Evolutionary conservation across 768 basidiomycete genomes (phyloP).

Genomic region (Pluteus cervinus): DNA sequence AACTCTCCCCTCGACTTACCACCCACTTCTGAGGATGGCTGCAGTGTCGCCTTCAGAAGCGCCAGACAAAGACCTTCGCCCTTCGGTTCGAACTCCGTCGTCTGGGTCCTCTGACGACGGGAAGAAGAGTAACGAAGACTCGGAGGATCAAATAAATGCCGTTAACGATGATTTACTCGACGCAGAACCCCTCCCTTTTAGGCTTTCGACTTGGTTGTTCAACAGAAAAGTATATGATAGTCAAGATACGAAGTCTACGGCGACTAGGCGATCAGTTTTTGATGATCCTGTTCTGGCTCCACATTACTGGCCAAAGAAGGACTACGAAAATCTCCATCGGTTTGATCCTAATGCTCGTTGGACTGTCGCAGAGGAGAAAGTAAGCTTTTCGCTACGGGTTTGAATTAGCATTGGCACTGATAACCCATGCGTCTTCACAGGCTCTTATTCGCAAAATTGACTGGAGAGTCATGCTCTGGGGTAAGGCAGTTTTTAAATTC

Average conservation of each 20-base stretch:
- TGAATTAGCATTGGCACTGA: not conserved
- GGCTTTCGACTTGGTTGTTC: conserved; percentile 27
- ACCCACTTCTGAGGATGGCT: too few relatives aligned
- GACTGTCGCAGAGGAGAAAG: conserved; percentile 53
- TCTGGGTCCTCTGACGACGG: too few relatives aligned
- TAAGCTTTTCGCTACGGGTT: conserved; percentile 15
- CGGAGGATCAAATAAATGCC: too few relatives aligned
- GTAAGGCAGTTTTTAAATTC: conserved; percentile 8
- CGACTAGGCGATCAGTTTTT: conserved; percentile 47
- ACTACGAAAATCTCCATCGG: conserved; percentile 51
- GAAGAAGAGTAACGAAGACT: too few relatives aligned
- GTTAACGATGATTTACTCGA: conserved; percentile 26
- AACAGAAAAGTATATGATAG: conserved; percentile 15
- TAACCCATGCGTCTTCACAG: conserved; percentile 23
- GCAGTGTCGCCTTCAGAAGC: too few relatives aligned
- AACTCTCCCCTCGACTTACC: too few relatives aligned
- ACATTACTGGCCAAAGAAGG: conserved; percentile 42
- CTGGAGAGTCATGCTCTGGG: conserved; percentile 54
- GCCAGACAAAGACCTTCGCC: too few relatives aligned
- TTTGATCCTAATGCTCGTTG: conserved; percentile 55
- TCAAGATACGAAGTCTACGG: conserved; percentile 29
- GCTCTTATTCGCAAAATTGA: conserved; percentile 49
- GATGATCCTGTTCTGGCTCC: conserved; percentile 41
- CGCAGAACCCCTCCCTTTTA: conserved; percentile 28
- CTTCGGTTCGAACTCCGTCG: too few relatives aligned